Evolutionary conservation across 441 rosid genomes (phyloP).

Genomic region (Jatropha multifida): DNA sequence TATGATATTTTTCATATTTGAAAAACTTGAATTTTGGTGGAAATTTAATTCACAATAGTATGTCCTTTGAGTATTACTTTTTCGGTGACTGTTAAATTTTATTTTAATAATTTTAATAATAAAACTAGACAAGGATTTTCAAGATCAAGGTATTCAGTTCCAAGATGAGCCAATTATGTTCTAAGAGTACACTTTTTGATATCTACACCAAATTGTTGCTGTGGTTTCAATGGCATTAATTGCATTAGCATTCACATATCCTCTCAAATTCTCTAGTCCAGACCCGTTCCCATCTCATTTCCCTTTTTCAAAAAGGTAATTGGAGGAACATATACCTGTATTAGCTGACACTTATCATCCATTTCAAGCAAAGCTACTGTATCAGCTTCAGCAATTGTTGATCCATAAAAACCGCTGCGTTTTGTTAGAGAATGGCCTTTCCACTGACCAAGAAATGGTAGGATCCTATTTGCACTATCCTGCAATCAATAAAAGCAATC

Average conservation of each 20-base stretch:
- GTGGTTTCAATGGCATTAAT: neutral
- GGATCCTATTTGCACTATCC: conserved; percentile 46
- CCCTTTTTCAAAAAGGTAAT: conserved; percentile 9
- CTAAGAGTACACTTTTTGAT: neutral
- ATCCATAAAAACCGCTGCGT: conserved; percentile 88
- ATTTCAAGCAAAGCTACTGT: conserved; percentile 55
- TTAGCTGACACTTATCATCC: conserved; percentile 57
- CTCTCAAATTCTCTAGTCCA: conserved; percentile 6
- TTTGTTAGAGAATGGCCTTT: conserved; percentile 78
- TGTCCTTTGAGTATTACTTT: neutral
- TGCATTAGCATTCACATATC: neutral
- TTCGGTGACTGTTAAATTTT: neutral
- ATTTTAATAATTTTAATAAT: neutral
- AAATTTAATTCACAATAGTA: neutral
- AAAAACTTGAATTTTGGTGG: neutral
- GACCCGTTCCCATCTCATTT: neutral
- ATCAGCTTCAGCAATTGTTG: conserved; percentile 74
- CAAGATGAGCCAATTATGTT: neutral
- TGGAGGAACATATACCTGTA: conserved; percentile 49
- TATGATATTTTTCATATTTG: neutral
- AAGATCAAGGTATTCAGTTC: neutral
- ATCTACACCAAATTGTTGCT: neutral
- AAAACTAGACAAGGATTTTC: neutral
- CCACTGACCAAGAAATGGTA: conserved; percentile 86
- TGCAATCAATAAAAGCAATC: conserved; percentile 31